Evolutionary conservation across 2,329 filamentous ascomycete species (phyloP), one percentile per base, ranked within the genome.

Genomic region (Ascochyta fabae): DNA sequence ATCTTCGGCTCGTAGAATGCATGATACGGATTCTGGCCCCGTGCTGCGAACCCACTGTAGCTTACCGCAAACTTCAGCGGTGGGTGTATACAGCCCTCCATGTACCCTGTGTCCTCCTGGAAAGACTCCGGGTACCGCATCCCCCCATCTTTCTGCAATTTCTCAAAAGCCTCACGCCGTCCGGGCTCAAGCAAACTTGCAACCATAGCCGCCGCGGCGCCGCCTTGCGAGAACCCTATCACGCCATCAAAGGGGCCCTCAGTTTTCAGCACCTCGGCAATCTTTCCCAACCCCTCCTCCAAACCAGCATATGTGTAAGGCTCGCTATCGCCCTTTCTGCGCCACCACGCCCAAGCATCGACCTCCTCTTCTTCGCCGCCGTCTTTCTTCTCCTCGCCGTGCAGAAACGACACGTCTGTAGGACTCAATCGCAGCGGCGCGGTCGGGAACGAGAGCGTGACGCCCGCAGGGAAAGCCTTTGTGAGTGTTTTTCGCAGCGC

Each of bases 261-360:
- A 1, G 46, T 57, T 55, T 66, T 65, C 24, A 75, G 43, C 16
- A 70, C 50, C 3, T 53, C 12, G 0, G 89, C 89, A 6, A 96
- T 76, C 2, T 78, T 70, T 0, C 71, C 76, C 64, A 97, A 82
- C 1, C 91, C 91, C 19, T 84, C 77, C n/a, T 89, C 85, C 2
- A 97, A 75, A 0, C 86, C 84, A 9, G 83, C 80, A 75, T 96
- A 97, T 3, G 58, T 64, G 52, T 77, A 80, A 3, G 77, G 75
- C 23, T 83, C 75, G 1, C 80, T 81, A 1, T 83, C 81, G 27
- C 53, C 48, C 65, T 91, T 83, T 31, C 83, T 85, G 48, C 84
- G 85, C 83, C 91, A 97, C 94, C 94, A 98, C 12, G 86, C 90
- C 83, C 88, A 96, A 3, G 86, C 84, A 68, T 95, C 90, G 19